Percentiles rank a stretch among this genome's conserved stretches.
Conservation (phyloP, 2,329 filamentous ascomycete genomes). For the Colletotrichum sp. region DNA sequence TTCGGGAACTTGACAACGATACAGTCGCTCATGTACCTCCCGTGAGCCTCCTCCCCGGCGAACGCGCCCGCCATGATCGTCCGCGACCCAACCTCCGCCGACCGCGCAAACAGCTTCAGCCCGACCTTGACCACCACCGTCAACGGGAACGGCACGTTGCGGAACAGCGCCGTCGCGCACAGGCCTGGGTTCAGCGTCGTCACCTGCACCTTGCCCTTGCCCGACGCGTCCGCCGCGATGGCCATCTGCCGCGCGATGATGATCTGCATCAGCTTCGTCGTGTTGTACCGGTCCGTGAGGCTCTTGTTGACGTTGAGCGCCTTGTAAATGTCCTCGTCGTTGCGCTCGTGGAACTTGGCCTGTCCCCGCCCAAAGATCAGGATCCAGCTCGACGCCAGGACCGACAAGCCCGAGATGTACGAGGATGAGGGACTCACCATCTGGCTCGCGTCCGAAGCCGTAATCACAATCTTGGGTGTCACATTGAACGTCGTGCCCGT, state of each 20-base stretch:
- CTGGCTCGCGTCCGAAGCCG: constrained; percentile 43
- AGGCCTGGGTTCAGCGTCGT: constrained; percentile 46
- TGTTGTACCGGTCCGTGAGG: constrained; percentile 38
- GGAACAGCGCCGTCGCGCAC: constrained; percentile 45
- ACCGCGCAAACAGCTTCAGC: constrained; percentile 35
- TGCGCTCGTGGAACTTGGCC: constrained; percentile 38
- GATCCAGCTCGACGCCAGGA: neutral
- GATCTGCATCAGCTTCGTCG: constrained; percentile 38
- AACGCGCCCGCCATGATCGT: constrained; percentile 42
- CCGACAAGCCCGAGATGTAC: neutral
- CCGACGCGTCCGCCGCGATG: constrained; percentile 30
- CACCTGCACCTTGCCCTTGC: constrained; percentile 37
- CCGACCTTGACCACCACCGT: constrained; percentile 23
- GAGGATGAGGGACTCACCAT: constrained; percentile 17
- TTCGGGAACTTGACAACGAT: constrained; percentile 26
- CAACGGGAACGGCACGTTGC: constrained; percentile 33
- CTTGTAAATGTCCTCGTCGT: constrained; percentile 35
- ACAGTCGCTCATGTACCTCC: constrained; percentile 43
- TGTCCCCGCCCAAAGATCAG: constrained; percentile 7
- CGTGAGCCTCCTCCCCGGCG: constrained; percentile 42
- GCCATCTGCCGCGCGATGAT: constrained; percentile 39
- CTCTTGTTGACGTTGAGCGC: constrained; percentile 31
- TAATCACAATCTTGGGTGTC: constrained; percentile 40
- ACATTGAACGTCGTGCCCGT: constrained; percentile 37
- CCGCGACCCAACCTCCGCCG: constrained; percentile 43